Base-by-base conservation (phyloP, 1,284 basidiomycete species). In the Phylloporus sp. region DNA sequence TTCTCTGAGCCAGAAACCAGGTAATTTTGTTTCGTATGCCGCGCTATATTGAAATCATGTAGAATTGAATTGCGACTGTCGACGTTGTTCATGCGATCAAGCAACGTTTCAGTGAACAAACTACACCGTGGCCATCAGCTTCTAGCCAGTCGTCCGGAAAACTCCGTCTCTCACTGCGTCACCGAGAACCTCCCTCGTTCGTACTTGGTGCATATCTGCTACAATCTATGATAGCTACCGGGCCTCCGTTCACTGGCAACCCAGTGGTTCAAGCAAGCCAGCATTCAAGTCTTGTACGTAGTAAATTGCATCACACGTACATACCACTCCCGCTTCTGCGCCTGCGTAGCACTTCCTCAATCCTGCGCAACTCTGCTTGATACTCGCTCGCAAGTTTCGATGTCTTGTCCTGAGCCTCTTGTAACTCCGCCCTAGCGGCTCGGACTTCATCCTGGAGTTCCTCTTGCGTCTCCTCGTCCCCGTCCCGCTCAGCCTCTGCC, bases 381-480 rank as follows among this genome's bases (percentile, higher is more conserved):
- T 77, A 74, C 50, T 76, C 73, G 13, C 46, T 63, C 18, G 72
- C 70, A 34, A 74, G 72, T 39, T 6, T 60, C 22, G 56, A 58
- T n/a, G 29, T 55, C 64, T 77, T 74, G 37, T 65, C 65, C 54
- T 66, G 62, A 11, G 64, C 70, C 44, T 73, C 69, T 37, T 58
- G 56, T 39, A 74, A 32, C 20, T 74, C 73, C 24, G 31, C 58
- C 51, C 58, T 62, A 26, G 74, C 72, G 46, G 61, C 46, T 29
- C 74, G 47, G 13, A 70, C 53, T 56, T 74, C 73, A 15, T 74
- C 73, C 24, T 70, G 57, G 2, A 74, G 67, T 37, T 77, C 73
- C 31, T 72, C 69, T 31, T 13, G 65, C 7, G 76, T 67, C 52
- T 76, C 76, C n/a, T 74, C 76, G n/a, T 77, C 73, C 15, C 58